Conservation (phyloP, 352 stramenopile species). For the Phytophthora hibernalis region DNA sequence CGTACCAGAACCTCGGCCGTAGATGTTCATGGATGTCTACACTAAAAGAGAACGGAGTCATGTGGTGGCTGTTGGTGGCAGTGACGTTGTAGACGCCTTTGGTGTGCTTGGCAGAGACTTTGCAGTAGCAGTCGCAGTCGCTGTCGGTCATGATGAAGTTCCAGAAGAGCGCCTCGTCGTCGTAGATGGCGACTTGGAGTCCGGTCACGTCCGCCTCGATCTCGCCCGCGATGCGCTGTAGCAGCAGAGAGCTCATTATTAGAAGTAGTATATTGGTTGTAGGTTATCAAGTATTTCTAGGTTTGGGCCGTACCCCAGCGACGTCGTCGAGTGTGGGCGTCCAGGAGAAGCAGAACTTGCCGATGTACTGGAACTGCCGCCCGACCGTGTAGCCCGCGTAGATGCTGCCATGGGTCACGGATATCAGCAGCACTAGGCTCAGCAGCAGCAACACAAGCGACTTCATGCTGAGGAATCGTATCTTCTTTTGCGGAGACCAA, state of each 20-base stretch:
- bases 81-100: conserved; percentile 79
- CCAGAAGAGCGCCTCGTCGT: conserved; percentile 84
- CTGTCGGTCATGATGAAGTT: conserved; percentile 73
- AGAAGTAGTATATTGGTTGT: conserved; percentile 3
- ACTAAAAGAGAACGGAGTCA: conserved; percentile 63
- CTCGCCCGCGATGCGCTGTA: conserved; percentile 61
- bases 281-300: background rate
- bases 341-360: conserved; percentile 87
- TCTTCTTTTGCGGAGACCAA: conserved; percentile 3
- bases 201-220: conserved; percentile 69
- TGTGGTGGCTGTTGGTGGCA: conserved; percentile 43
- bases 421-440: conserved; percentile 4
- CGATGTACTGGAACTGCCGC: conserved; percentile 79
- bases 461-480: conserved; percentile 6
- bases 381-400: conserved; percentile 69
- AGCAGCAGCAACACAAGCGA: conserved; percentile 22
- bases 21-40: conserved; percentile 74
- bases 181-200: conserved; percentile 80
- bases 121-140: conserved; percentile 74
- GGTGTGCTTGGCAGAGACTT: conserved; percentile 69
- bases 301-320: conserved; percentile 47
- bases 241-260: background rate
- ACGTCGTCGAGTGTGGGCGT: conserved; percentile 62
- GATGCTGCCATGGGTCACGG: conserved; percentile 40
- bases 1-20: conserved; percentile 75